phyloP scores from a whole-genome alignment of 805 yeast species.

The Saccharomycopsis sp. region DNA sequence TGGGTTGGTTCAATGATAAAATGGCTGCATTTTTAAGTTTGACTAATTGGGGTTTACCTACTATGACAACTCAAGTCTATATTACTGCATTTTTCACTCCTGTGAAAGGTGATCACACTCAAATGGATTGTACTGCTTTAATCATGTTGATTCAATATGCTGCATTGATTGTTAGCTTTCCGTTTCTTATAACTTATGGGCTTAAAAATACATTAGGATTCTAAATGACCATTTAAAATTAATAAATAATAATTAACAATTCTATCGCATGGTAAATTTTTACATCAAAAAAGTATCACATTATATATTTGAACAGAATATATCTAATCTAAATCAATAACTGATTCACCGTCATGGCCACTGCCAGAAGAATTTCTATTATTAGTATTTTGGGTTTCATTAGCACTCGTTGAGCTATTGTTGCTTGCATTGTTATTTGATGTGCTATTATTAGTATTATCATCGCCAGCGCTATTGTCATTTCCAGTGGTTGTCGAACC shows the following conservation, averaged over 20 bases:
- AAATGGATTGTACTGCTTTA: conserved; percentile 83
- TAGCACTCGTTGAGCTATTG: too few species aligned
- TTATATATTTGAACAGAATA: too few species aligned
- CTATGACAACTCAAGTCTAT: conserved; percentile 84
- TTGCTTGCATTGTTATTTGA: too few species aligned
- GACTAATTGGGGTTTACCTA: conserved; percentile 74
- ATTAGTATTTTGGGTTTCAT: not conserved
- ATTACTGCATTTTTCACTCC: conserved; percentile 83
- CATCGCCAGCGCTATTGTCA: not conserved
- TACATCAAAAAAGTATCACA: too few species aligned
- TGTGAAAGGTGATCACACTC: conserved; percentile 36
- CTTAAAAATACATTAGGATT: conserved; percentile 14
- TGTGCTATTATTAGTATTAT: not conserved
- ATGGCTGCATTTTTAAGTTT: conserved; percentile 71
- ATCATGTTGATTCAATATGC: conserved; percentile 70
- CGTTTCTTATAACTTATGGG: conserved; percentile 17
- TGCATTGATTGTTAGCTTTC: conserved; percentile 20
- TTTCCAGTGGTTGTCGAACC: not conserved
- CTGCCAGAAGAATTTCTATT: not conserved
- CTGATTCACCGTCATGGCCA: too few species aligned
- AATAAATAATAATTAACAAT: too few species aligned
- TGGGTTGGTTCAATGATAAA: conserved; percentile 37
- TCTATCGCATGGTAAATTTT: too few species aligned
- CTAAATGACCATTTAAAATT: too few species aligned
- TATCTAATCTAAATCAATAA: too few species aligned